Evolutionary conservation across 208 protist genomes (phyloP), one percentile per base, ranked within the genome.

Genomic region (Herpetomonas muscarum): DNA sequence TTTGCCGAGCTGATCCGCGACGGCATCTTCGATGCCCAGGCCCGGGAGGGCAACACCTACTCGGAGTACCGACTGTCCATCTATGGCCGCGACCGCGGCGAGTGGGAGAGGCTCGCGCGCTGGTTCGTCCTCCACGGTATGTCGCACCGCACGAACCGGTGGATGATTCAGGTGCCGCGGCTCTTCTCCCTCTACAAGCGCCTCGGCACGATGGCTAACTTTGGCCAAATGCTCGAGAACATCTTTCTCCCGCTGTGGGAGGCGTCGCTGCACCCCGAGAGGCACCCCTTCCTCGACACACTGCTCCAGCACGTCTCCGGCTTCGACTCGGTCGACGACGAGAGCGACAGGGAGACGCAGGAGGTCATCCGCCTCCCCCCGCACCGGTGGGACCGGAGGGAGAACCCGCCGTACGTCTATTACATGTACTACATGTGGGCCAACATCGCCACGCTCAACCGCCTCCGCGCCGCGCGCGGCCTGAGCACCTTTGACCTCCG

Each of bases 191-290:
- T 97, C 9, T 96, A 96, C 67, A 61, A 69, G 19, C 68, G 76
- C 25, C 81, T 62, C 3, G 75, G 76, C 15, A 59, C 67, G 31
- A 62, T 98, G 1, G 54, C 61, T 17, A 96, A 50, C 62, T 99
- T 99, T 65, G 67, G 81, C 29, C 75, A 98, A 26, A 85, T 99
- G 67, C 68, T 99, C 9, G 49, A 77, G 24, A 97, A 98, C 84
- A 85, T 99, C 25, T 99, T 99, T 75, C 51, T 76, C 42, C 98
- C 98, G 7, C 73, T 99, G n/a, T 99, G 99, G 73, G 92, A 98
- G 48, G 98, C 88, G 3, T 96, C 97, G 3, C 44, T 87, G 24
- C 58, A 98, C 63, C 98, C 98, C 3, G 58, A 67, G 19, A 70
- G 62, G 44, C 74, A 99, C 76, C 94, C 93, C 7, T 87, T 98